Base-by-base conservation (phyloP, 2,329 filamentous ascomycete genomes). In the Aspergillus tamarii region DNA sequence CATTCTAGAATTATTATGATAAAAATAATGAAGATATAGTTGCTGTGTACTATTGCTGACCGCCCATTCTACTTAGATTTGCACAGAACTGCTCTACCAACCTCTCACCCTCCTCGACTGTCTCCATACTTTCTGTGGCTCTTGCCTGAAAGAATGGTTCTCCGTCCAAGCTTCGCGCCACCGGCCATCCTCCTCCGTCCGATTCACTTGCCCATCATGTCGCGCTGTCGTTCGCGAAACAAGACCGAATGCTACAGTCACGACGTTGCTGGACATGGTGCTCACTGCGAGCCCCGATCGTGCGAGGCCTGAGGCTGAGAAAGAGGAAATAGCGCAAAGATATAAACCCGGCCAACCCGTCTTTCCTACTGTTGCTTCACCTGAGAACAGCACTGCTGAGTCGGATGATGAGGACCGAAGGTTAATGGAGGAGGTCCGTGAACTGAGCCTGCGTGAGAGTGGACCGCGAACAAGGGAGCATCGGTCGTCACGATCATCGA, bases 121-220 rank as follows among this genome's bases (percentile, higher is more conserved):
- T 76, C 87, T 97, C 52, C 93, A 97, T 80, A 97, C 94, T 53
- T 99, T 96, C 79, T 99, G 95, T 82, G 95, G 94, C 67, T 91
- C 92, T 45, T 99, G 95, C 76, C 79, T 98, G 64, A 97, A 96
- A 78, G 93, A 96, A 82, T 99, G 95, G 95, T 99, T 98, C 76
- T 83, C 84, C 67, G 95, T 89, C 78, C 93, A 97, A 77, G 89
- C 89, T 43, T 82, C 84, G 34, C 87, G 66, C 70, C 82, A 59
- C 74, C 84, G 69, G 73, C 84, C 71, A 65, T 83, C 72, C 74
- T 85, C 74, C 21, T 67, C 76, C 8, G 80, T 84, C 59, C 85
- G 84, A 53, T 96, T 93, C 77, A 97, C 93, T 53, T 99, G 95
- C 81, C 95, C 95, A 46, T 91, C 93, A 80, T 99, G 95, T 80